Conservation (phyloP, 805 yeast species). For the Spathaspora arborariae region DNA sequence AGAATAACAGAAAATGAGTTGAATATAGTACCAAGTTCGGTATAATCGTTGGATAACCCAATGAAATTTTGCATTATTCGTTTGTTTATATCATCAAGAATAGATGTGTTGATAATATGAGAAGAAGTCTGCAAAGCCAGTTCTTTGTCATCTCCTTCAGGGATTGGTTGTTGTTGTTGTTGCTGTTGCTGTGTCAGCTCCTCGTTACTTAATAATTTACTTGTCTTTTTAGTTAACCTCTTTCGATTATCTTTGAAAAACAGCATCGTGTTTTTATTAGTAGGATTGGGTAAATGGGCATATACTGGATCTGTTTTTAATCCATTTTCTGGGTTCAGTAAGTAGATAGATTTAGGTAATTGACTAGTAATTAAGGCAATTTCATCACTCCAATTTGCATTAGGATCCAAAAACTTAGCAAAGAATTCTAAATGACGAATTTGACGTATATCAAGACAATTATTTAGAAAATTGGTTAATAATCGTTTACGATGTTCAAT, state of each 20-base stretch:
- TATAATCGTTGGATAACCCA: constrained; percentile 59
- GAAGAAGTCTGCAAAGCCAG: not conserved
- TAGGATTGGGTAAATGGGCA: constrained; percentile 32
- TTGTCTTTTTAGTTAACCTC: constrained; percentile 21
- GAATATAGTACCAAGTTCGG: constrained; percentile 66
- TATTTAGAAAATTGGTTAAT: constrained; percentile 71
- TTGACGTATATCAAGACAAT: constrained; percentile 58
- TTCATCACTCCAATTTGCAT: constrained; percentile 78
- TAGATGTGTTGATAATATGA: constrained; percentile 27
- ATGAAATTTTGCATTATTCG: constrained; percentile 51
- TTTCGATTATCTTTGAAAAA: constrained; percentile 30
- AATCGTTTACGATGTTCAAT: constrained; percentile 61
- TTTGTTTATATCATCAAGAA: constrained; percentile 56
- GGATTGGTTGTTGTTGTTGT: constrained; percentile 10
- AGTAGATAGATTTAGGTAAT: constrained; percentile 37
- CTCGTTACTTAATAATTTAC: not conserved
- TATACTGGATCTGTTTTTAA: constrained; percentile 33
- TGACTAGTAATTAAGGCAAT: constrained; percentile 31
- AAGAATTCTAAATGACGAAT: constrained; percentile 61
- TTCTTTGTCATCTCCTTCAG: not conserved
- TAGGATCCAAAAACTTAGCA: constrained; percentile 79
- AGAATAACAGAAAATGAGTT: constrained; percentile 52
- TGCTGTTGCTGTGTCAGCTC: constrained; percentile 9
- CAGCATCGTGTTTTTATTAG: constrained; percentile 22
- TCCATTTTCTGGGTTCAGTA: constrained; percentile 44